These are phyloP conservation scores for Phytophthora foliorum DNA, from an alignment of 352 stramenopile genomes.

Conservation along the genomic window DNA sequence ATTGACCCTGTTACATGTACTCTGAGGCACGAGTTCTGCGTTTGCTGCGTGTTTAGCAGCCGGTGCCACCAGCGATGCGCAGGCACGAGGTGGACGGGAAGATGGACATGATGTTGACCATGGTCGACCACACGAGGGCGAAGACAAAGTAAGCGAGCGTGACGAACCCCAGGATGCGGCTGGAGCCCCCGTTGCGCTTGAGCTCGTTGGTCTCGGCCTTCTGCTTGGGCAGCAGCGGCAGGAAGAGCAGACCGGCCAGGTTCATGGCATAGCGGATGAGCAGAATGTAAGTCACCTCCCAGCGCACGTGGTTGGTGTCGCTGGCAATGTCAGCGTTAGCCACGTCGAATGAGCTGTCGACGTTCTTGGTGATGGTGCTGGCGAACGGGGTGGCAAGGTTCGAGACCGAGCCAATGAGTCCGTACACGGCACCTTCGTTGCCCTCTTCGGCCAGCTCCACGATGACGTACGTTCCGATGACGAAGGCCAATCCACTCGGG, in stretches of 20 bases:
- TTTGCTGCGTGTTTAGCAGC: conserved; percentile 28
- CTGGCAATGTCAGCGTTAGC: conserved; percentile 47
- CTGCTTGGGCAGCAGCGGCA: conserved; percentile 55
- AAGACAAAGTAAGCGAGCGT: conserved; percentile 51
- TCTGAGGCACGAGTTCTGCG: conserved; percentile 1
- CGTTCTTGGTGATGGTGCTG: conserved; percentile 48
- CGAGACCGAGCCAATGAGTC: conserved; percentile 49
- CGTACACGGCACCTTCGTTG: conserved; percentile 54
- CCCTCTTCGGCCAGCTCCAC: conserved; percentile 58
- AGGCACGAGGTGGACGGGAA: conserved; percentile 40
- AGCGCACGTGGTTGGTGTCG: conserved; percentile 47
- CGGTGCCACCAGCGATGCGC: conserved; percentile 37
- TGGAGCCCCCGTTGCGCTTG: conserved; percentile 48
- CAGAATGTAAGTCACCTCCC: conserved; percentile 53
- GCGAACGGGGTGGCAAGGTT: conserved; percentile 55
- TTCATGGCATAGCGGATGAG: conserved; percentile 56
- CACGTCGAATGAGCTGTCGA: conserved; percentile 51
- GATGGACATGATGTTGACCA: conserved; percentile 50
- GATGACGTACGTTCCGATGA: conserved; percentile 52
- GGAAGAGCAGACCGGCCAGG: conserved; percentile 38
- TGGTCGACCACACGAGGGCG: conserved; percentile 38
- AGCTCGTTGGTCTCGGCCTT: conserved; percentile 58
- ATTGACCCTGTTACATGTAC: conserved; percentile 9
- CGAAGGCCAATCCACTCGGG: conserved; percentile 48
- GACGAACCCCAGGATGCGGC: conserved; percentile 43